A percentile compares a stretch with the other conserved stretches of the same genome.
phyloP scores from a whole-genome alignment of 1,284 basidiomycete genomes.

The Violaceomyces palustris region DNA sequence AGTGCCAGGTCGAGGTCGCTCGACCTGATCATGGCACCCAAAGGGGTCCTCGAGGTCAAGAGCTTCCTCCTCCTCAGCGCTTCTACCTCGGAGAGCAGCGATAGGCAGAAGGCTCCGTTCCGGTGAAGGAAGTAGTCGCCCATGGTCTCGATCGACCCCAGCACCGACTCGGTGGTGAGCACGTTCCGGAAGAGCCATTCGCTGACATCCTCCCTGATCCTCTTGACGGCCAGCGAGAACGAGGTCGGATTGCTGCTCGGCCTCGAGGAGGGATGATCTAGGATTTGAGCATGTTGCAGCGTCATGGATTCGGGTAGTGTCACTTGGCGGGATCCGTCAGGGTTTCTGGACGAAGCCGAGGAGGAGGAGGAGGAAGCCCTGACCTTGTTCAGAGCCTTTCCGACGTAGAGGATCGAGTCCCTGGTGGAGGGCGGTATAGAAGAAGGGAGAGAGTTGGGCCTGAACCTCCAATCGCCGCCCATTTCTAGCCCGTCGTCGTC shows the following conservation, averaged over 20 bases:
- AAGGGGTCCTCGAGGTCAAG: slow-evolving; percentile 61
- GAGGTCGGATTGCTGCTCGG: slow-evolving; percentile 10
- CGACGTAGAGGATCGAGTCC: slow-evolving; percentile 79
- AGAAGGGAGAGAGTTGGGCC: slow-evolving; percentile 67
- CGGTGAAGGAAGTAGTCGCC: slow-evolving; percentile 65
- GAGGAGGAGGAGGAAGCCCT: slow-evolving; percentile 46
- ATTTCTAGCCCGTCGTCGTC: slow-evolving; percentile 12
- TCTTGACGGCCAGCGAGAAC: slow-evolving; percentile 49
- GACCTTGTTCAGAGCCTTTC: slow-evolving; percentile 79
- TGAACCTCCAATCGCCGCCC: slow-evolving; percentile 52
- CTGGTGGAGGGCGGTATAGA: slow-evolving; percentile 67
- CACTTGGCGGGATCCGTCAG: background rate
- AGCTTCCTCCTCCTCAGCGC: slow-evolving; percentile 61
- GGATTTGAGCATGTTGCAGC: slow-evolving; percentile 12
- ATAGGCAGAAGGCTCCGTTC: slow-evolving; percentile 76
- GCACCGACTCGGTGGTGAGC: slow-evolving; percentile 73
- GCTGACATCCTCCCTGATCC: slow-evolving; percentile 68
- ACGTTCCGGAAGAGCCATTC: slow-evolving; percentile 90
- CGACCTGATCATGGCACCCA: slow-evolving; percentile 53
- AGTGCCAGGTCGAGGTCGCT: slow-evolving; percentile 35
- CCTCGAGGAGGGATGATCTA: slow-evolving; percentile 5
- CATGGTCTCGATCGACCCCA: slow-evolving; percentile 69
- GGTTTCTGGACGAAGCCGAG: background rate
- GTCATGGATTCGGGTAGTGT: slow-evolving; percentile 18
- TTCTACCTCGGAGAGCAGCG: slow-evolving; percentile 63